phyloP scores from a whole-genome alignment of 2,329 filamentous ascomycete genomes.

The Fusarium nisikadoi region DNA sequence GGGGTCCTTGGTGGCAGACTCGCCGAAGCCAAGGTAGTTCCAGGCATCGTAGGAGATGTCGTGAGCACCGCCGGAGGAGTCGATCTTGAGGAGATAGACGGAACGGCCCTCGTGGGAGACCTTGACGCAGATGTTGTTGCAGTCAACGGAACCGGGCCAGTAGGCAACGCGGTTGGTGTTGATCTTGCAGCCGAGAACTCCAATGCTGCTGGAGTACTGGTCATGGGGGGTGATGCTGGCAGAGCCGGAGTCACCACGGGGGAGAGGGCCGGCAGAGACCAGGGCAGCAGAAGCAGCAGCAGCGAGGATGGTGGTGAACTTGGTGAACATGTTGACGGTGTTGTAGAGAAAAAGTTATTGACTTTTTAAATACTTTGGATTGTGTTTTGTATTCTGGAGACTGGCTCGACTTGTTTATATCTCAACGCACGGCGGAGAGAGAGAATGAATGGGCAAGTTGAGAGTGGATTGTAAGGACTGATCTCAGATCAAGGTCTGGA shows the following conservation, averaged over 20 bases:
- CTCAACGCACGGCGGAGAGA: slow-evolving; percentile 47
- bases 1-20: slow-evolving; percentile 58
- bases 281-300: slow-evolving; percentile 45
- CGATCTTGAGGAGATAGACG: slow-evolving; percentile 68
- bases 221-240: slow-evolving; percentile 64
- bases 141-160: slow-evolving; percentile 65
- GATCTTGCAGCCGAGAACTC: slow-evolving; percentile 70
- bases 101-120: slow-evolving; percentile 60
- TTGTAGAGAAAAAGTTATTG: slow-evolving; percentile 15
- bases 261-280: slow-evolving; percentile 44
- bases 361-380: slow-evolving; percentile 21
- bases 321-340: slow-evolving; percentile 44
- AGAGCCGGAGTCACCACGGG: slow-evolving; percentile 43
- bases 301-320: slow-evolving; percentile 47
- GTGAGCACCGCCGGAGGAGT: slow-evolving; percentile 65
- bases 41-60: slow-evolving; percentile 72
- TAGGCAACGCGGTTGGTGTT: slow-evolving; percentile 70
- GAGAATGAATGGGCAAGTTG: slow-evolving; percentile 32
- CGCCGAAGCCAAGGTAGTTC: slow-evolving; percentile 66
- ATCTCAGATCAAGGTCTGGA: slow-evolving; percentile 45
- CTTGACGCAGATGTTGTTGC: slow-evolving; percentile 67
- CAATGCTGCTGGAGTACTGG: slow-evolving; percentile 65
- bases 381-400: slow-evolving; percentile 26
- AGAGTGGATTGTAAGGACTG: slow-evolving; percentile 40
- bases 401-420: slow-evolving; percentile 43